Percentiles rank a stretch among this genome's conserved stretches.
phyloP scores from a whole-genome alignment of 2,329 filamentous ascomycete species.

The Arthrobotrys sphaeroides region DNA sequence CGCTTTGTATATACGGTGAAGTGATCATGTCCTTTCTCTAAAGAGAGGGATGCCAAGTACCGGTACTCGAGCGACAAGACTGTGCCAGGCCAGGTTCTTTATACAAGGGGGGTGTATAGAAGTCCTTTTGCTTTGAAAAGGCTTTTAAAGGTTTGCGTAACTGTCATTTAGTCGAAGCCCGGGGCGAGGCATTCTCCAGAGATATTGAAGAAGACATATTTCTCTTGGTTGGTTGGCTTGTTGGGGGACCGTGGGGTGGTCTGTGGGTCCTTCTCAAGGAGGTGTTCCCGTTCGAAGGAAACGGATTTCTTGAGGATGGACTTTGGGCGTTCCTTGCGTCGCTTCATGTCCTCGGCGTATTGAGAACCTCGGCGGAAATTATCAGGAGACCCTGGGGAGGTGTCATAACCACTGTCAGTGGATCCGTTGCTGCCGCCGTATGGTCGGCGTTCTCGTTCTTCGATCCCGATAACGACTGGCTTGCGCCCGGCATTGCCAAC shows the following conservation, averaged over 20 bases:
- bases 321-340: slow-evolving; percentile 50
- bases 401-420: slow-evolving; percentile 48
- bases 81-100: slow-evolving; percentile 49
- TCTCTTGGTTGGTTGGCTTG: slow-evolving; percentile 47
- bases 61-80: slow-evolving; percentile 49
- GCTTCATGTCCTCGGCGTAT: slow-evolving; percentile 52
- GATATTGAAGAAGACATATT: slow-evolving; percentile 53
- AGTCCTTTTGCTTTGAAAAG: slow-evolving; percentile 39
- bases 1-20: slow-evolving; percentile 51
- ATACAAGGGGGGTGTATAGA: slow-evolving; percentile 37
- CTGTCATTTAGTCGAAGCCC: slow-evolving; percentile 50
- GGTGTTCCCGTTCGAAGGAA: slow-evolving; percentile 51
- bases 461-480: slow-evolving; percentile 47
- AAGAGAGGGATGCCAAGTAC: slow-evolving; percentile 36
- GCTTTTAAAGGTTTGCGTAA: slow-evolving; percentile 20
- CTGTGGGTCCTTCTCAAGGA: slow-evolving; percentile 46
- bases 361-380: slow-evolving; percentile 47
- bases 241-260: slow-evolving; percentile 50
- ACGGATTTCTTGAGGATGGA: slow-evolving; percentile 50
- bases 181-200: slow-evolving; percentile 47
- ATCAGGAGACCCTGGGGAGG: slow-evolving; percentile 45
- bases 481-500: slow-evolving; percentile 51
- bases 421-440: slow-evolving; percentile 51
- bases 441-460: slow-evolving; percentile 52
- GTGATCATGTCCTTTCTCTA: slow-evolving; percentile 26